Percentiles rank a stretch among this genome's conserved stretches.
Conservation (phyloP, 805 yeast species). For the Sungouiozyma ichnusensis region DNA sequence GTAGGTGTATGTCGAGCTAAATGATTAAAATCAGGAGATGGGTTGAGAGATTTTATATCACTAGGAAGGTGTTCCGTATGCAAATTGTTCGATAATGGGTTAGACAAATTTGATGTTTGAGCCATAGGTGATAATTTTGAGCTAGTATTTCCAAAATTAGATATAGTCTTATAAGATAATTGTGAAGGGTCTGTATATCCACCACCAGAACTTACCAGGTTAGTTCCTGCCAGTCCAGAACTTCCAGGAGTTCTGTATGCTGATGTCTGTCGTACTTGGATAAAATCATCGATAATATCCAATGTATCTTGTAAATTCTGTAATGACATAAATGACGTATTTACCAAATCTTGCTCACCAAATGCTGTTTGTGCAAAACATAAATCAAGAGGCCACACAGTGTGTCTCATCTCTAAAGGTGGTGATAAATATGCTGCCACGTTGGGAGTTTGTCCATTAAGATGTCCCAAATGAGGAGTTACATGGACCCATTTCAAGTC, state of each 20-base stretch:
- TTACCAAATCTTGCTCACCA: constrained; percentile 4
- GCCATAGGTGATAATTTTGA: not conserved
- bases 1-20: constrained; percentile 6
- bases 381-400: constrained; percentile 64
- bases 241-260: constrained; percentile 30
- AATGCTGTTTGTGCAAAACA: constrained; percentile 45
- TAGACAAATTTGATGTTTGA: not conserved
- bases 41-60: constrained; percentile 1
- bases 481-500: constrained; percentile 51
- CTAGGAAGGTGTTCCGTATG: not conserved
- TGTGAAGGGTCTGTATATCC: constrained; percentile 26
- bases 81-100: not conserved
- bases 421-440: constrained; percentile 45
- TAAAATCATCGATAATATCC: constrained; percentile 32
- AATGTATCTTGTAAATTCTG: constrained; percentile 25
- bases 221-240: constrained; percentile 17
- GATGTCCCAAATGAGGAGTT: constrained; percentile 56
- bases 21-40: constrained; percentile 8
- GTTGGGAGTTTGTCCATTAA: constrained; percentile 57
- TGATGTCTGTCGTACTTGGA: constrained; percentile 31
- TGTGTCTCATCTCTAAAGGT: constrained; percentile 43
- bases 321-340: constrained; percentile 6
- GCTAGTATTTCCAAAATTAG: not conserved
- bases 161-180: constrained; percentile 15
- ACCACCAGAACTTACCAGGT: constrained; percentile 26